Percentiles rank a stretch among this genome's conserved stretches.
Conservation (phyloP, 176 grass and related monocot species). For the Musa schizocarpa region DNA sequence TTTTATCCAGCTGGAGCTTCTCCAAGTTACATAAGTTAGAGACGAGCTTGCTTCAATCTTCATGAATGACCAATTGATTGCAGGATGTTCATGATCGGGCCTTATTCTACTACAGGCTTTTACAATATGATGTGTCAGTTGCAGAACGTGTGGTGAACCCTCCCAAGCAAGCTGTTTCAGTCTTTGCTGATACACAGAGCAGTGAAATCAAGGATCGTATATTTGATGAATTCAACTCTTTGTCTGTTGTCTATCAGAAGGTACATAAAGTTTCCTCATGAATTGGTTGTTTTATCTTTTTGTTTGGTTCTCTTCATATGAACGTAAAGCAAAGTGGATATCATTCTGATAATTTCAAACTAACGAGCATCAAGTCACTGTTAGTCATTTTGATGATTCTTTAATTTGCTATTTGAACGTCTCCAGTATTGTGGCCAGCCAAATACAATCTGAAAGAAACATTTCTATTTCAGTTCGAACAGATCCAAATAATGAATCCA, state of each 20-base stretch:
- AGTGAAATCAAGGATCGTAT: constrained; percentile 96
- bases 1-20: background rate
- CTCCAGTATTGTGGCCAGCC: too few relatives aligned
- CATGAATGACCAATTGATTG: constrained; percentile 17
- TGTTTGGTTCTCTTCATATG: background rate
- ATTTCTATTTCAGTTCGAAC: too few relatives aligned
- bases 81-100: constrained; percentile 99
- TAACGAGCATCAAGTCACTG: background rate
- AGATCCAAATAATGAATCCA: too few relatives aligned
- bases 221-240: constrained; percentile 96
- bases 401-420: background rate
- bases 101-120: constrained; percentile 96
- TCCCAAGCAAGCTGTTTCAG: constrained; percentile 96
- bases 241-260: constrained; percentile 96
- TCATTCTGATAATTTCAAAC: background rate
- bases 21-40: background rate
- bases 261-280: constrained; percentile 26
- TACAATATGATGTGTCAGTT: constrained; percentile 72
- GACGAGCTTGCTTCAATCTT: background rate
- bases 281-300: background rate
- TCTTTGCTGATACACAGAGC: constrained; percentile 96
- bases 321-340: background rate
- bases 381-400: background rate
- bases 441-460: too few relatives aligned
- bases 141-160: constrained; percentile 93